Percentiles rank a stretch among this genome's conserved stretches.
Evolutionary conservation across 305 asterid species (phyloP).

Genomic region (Withania somnifera): DNA sequence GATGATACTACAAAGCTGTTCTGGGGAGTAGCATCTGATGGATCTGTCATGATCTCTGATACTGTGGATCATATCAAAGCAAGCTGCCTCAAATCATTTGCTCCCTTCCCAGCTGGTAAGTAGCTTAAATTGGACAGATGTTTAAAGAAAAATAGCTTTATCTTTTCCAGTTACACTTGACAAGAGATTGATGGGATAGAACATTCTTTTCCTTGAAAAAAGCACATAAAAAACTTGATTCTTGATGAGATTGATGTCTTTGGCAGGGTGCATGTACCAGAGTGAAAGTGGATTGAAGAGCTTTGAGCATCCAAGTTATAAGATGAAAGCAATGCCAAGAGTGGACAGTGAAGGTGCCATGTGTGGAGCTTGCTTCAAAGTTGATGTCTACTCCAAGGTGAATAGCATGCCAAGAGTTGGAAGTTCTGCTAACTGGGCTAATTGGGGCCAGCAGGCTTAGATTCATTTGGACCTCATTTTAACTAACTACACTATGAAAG

Average conservation of each 20-base stretch:
- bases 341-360: slow-evolving; percentile 79
- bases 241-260: neutral
- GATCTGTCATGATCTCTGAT: slow-evolving; percentile 79
- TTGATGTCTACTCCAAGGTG: slow-evolving; percentile 47
- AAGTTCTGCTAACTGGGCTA: slow-evolving; percentile 76
- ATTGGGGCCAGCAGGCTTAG: slow-evolving; percentile 38
- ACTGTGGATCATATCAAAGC: slow-evolving; percentile 45
- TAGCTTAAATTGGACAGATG: neutral
- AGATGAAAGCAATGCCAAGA: slow-evolving; percentile 83
- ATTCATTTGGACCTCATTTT: slow-evolving; percentile 1
- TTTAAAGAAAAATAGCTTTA: neutral
- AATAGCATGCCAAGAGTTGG: slow-evolving; percentile 75
- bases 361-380: slow-evolving; percentile 73
- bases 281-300: slow-evolving; percentile 61
- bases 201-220: neutral
- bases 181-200: neutral
- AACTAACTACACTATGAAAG: slow-evolving; percentile 2
- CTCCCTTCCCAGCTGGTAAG: slow-evolving; percentile 84
- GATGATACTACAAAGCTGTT: slow-evolving; percentile 51
- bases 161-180: neutral
- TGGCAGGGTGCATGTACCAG: slow-evolving; percentile 74
- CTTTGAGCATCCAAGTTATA: slow-evolving; percentile 73
- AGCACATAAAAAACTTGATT: neutral
- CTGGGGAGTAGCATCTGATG: slow-evolving; percentile 81
- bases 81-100: slow-evolving; percentile 74